Evolutionary conservation across 2,329 filamentous ascomycete genomes (phyloP).

Genomic region (Fusarium sp.): DNA sequence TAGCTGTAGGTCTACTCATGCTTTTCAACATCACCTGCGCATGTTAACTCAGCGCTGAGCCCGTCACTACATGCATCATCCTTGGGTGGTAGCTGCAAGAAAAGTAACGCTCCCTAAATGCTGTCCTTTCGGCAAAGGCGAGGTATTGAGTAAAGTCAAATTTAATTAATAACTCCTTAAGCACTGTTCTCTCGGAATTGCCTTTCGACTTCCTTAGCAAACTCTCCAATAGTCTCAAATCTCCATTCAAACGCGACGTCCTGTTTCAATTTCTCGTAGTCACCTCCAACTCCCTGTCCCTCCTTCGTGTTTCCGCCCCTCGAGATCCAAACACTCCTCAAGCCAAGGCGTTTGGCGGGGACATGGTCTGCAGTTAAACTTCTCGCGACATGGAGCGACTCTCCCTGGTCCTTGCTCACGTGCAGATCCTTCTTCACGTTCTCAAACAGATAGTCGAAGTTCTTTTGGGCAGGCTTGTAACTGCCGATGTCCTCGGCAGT

Average conservation of each 20-base stretch:
- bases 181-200: constrained; percentile 11
- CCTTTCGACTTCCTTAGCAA: constrained; percentile 22
- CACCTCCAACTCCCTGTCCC: constrained; percentile 12
- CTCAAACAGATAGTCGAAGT: constrained; percentile 24
- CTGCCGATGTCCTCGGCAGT: constrained; percentile 27
- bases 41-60: not conserved
- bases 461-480: constrained; percentile 21
- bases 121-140: not conserved
- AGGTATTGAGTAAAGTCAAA: too few relatives aligned
- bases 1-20: not conserved
- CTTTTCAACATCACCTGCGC: not conserved
- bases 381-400: constrained; percentile 26
- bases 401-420: constrained; percentile 12
- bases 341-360: constrained; percentile 8
- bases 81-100: not conserved
- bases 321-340: constrained; percentile 24
- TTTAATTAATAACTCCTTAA: too few relatives aligned
- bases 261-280: constrained; percentile 14
- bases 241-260: constrained; percentile 23
- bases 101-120: not conserved
- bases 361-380: constrained; percentile 30
- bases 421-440: constrained; percentile 6
- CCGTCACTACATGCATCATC: not conserved
- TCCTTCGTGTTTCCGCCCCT: constrained; percentile 14
- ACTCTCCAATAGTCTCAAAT: constrained; percentile 20